Evolutionary conservation across 2,329 filamentous ascomycete species (phyloP).

Genomic region (Metarhizium robertsii): DNA sequence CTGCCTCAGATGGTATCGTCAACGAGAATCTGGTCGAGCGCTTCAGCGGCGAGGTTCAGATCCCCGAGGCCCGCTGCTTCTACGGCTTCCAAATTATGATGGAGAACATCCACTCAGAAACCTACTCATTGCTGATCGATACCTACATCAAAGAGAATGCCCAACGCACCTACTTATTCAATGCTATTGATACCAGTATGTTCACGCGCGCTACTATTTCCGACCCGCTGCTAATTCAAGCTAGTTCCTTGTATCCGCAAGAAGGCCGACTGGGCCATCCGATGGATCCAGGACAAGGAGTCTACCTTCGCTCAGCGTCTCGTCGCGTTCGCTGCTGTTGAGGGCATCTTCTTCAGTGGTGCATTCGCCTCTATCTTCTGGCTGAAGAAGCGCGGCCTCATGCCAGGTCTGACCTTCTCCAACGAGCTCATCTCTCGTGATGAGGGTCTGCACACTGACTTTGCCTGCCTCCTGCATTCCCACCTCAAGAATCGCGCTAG

Average conservation of each 20-base stretch:
- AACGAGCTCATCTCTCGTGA: conserved; percentile 99
- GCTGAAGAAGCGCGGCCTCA: conserved; percentile 99
- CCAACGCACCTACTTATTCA: conserved; percentile 91
- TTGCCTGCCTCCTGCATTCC: conserved; percentile 95
- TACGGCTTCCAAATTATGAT: conserved; percentile 99
- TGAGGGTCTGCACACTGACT: conserved; percentile 98
- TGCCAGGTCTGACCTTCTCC: conserved; percentile 97
- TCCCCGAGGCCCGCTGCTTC: conserved; percentile 97
- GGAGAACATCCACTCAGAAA: conserved; percentile 99
- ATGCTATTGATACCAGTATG: conserved; percentile 95
- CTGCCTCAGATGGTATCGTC: conserved; percentile 96
- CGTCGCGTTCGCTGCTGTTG: conserved; percentile 92
- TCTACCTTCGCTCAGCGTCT: conserved; percentile 94
- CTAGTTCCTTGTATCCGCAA: conserved; percentile 89
- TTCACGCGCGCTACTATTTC: conserved; percentile 9
- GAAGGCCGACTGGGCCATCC: conserved; percentile 96
- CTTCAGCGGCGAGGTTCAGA: conserved; percentile 93
- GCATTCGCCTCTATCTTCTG: conserved; percentile 99
- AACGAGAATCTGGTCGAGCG: conserved; percentile 99
- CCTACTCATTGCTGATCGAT: conserved; percentile 97
- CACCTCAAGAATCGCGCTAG: conserved; percentile 86
- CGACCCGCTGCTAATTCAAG: conserved; percentile 6
- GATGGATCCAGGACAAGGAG: conserved; percentile 88
- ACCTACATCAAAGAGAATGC: conserved; percentile 98
- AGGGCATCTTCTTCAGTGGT: conserved; percentile 99